A percentile compares a stretch with the other conserved stretches of the same genome.
Evolutionary conservation across 768 basidiomycete species (phyloP).

Genomic region (Dacryopinax spathularia): DNA sequence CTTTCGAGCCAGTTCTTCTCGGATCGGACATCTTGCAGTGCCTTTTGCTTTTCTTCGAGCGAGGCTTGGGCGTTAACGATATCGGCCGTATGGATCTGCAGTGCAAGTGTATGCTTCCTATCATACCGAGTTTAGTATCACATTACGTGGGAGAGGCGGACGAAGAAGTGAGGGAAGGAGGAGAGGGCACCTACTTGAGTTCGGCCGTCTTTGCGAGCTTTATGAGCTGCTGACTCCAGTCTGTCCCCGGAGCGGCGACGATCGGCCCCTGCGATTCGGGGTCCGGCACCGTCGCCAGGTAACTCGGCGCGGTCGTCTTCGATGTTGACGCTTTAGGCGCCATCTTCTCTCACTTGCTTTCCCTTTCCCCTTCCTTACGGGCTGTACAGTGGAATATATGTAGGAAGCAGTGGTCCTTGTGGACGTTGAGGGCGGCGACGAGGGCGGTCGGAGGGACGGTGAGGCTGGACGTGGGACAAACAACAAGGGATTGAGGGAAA

Average conservation of each 20-base stretch:
- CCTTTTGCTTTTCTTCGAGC: conserved; percentile 60
- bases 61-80: conserved; percentile 71
- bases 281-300: not conserved
- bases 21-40: conserved; percentile 67
- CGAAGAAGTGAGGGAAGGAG: not conserved
- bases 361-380: no score
- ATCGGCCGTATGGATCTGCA: conserved; percentile 77
- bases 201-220: conserved; percentile 79
- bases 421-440: no score
- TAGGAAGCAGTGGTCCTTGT: no score
- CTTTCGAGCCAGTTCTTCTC: conserved; percentile 51
- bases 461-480: no score
- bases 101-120: conserved; percentile 70
- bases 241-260: conserved; percentile 49
- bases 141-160: not conserved
- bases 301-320: not conserved
- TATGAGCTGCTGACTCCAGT: conserved; percentile 77
- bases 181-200: conserved; percentile 49
- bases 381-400: no score
- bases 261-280: conserved; percentile 28
- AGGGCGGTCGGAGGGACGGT: no score
- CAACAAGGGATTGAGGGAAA: not conserved
- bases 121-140: not conserved
- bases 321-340: not conserved
- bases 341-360: no score